Evolutionary conservation across 1,139 yeast species (phyloP).

Genomic region (Lodderomyces pseudojiufengensis): DNA sequence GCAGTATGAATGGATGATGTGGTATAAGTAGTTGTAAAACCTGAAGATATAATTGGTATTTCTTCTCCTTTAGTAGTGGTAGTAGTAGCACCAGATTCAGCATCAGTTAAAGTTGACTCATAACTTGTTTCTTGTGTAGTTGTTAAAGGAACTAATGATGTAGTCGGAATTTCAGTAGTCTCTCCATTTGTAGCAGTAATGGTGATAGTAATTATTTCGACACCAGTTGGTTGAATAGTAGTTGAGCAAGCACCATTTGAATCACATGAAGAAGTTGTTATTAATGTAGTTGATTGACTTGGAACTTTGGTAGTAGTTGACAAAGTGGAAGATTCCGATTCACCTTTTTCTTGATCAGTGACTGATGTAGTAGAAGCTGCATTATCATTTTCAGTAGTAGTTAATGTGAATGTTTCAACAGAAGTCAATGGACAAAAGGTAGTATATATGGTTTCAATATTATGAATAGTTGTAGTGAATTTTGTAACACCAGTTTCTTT

Average conservation of each 20-base stretch:
- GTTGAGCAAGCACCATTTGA: neutral
- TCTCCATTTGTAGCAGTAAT: slow-evolving; percentile 4
- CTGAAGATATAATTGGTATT: neutral
- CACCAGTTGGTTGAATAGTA: neutral
- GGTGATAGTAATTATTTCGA: slow-evolving; percentile 7
- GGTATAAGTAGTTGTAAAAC: neutral
- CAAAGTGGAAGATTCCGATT: too few species aligned
- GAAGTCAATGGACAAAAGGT: slow-evolving; percentile 7
- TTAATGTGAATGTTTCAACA: slow-evolving; percentile 1
- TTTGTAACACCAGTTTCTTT: slow-evolving; percentile 3
- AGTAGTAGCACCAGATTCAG: slow-evolving; percentile 1
- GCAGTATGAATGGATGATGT: slow-evolving; percentile 1
- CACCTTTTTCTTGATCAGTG: neutral
- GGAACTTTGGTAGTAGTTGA: slow-evolving; percentile 1
- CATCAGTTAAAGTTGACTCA: neutral
- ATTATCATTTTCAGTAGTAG: neutral
- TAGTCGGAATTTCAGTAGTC: slow-evolving; percentile 4
- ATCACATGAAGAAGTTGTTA: slow-evolving; percentile 1
- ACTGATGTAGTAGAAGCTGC: neutral
- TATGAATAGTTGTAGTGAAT: slow-evolving; percentile 1
- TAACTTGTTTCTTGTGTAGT: neutral
- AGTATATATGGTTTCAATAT: slow-evolving; percentile 1
- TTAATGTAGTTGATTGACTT: slow-evolving; percentile 1
- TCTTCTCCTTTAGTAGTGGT: neutral
- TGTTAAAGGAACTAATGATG: slow-evolving; percentile 8